These are phyloP conservation scores for Diaporthe sp. DNA, from an alignment of 2,329 filamentous ascomycete genomes.

Conservation along the genomic window DNA sequence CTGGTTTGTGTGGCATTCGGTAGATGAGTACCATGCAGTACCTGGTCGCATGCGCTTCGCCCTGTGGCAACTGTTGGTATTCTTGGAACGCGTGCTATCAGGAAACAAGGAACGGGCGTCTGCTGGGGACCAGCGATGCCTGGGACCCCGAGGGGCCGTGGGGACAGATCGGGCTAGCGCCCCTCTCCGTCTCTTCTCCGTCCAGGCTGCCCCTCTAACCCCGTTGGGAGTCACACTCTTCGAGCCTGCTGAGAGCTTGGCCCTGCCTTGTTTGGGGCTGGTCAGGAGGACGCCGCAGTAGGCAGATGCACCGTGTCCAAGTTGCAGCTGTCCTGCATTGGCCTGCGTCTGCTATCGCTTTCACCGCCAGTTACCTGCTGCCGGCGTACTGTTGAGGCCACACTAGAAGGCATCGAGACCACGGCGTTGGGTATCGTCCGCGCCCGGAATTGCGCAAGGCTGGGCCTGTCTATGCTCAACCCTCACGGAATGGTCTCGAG, in stretches of 20 bases:
- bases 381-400: constrained; percentile 23
- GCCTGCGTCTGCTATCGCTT: constrained; percentile 13
- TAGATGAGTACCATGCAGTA: constrained; percentile 15
- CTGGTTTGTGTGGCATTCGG: constrained; percentile 14
- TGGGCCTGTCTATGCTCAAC: constrained; percentile 19
- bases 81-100: constrained; percentile 29
- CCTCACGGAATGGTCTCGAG: constrained; percentile 15
- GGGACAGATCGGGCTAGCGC: constrained; percentile 21
- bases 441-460: constrained; percentile 1
- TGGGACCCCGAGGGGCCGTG: neutral
- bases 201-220: constrained; percentile 22
- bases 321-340: constrained; percentile 5
- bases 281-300: constrained; percentile 17
- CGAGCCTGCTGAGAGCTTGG: constrained; percentile 7
- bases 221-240: constrained; percentile 29
- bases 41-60: constrained; percentile 9
- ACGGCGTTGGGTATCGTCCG: neutral
- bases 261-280: constrained; percentile 7
- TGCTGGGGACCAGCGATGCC: neutral
- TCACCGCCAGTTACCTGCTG: constrained; percentile 25
- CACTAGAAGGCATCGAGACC: constrained; percentile 17
- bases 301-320: constrained; percentile 26
- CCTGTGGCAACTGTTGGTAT: constrained; percentile 31
- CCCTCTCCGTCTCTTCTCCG: neutral
- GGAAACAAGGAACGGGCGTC: constrained; percentile 15